Evolutionary conservation across 352 stramenopile genomes (phyloP), one percentile per base, ranked within the genome.

Genomic region (Phytophthora pistaciae): DNA sequence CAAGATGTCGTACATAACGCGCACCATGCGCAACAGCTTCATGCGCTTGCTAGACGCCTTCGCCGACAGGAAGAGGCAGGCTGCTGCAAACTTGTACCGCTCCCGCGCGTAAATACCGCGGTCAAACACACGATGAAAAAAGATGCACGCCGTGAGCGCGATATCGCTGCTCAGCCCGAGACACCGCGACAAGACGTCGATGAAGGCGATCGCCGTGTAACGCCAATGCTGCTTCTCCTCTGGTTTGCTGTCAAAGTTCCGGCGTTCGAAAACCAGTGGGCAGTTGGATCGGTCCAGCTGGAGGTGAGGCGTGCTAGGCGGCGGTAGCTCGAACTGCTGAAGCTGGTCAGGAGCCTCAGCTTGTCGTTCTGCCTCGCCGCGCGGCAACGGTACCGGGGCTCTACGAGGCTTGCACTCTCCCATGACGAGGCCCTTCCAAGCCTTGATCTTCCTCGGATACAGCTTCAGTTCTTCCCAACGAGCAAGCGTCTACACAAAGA

Each of bases 11-110:
- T 95, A 91, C 87, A 95, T 96, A 38, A 87, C 82, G 54, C 85
- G 80, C 46, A 94, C 87, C 89, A 96, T 96, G 7, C 87, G 89
- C 31, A 96, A 66, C 49, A 96, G 69, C 71, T 94, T 94, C 89
- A 96, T 96, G 13, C 89, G 89, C 68, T 96, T 94, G 69, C 87
- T 95, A 13, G 89, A 85, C 0, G 89, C 89, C 64, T 96, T 96
- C 1, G 89, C 89, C 1, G 89, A 78, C 2, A 96, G 69, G 53
- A 96, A 96, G 25, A 96, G 85, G 53, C 86, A 93, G 2, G 89
- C 89, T 3, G 89, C 89, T 1, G 89, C 89, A 38, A 95, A 89
- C 64, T 96, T 96, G 72, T 85, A 96, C 10, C 89, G 67, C 62
- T 96, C 89, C 36, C 80, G 72, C 3, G 84, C 83, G 64, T 93